Evolutionary conservation across 768 basidiomycete genomes (phyloP).

Genomic region (Galerina sulciceps): DNA sequence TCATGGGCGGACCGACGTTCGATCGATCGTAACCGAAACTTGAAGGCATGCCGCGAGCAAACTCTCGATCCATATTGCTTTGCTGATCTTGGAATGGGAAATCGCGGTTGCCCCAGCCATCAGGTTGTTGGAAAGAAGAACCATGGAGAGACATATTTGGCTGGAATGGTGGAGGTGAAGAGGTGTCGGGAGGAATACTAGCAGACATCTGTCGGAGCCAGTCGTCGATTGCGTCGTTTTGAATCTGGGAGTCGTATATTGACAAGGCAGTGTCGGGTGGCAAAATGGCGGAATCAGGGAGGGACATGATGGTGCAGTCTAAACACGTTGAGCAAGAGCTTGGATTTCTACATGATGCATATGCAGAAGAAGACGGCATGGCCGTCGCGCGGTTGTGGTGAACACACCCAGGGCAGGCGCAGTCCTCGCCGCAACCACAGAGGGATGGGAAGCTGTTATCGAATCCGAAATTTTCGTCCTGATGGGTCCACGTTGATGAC

Average conservation of each 20-base stretch:
- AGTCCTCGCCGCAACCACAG: constrained; percentile 68
- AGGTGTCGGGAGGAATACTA: constrained; percentile 11
- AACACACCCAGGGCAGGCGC: constrained; percentile 67
- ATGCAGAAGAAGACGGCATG: constrained; percentile 36
- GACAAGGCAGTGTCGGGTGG: constrained; percentile 45
- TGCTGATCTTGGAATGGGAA: constrained; percentile 14
- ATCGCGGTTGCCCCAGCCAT: constrained; percentile 1
- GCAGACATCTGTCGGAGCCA: constrained; percentile 61
- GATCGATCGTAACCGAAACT: constrained; percentile 12
- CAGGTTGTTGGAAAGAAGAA: constrained; percentile 10
- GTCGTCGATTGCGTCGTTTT: constrained; percentile 58
- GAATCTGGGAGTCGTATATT: constrained; percentile 39
- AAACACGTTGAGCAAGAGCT: constrained; percentile 51
- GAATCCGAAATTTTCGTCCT: constrained; percentile 18
- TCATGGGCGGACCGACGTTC: not conserved
- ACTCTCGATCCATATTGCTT: not conserved
- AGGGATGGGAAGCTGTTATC: constrained; percentile 42
- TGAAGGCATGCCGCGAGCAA: not conserved
- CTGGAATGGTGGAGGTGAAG: constrained; percentile 7
- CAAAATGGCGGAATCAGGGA: constrained; percentile 41
- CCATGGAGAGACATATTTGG: constrained; percentile 3
- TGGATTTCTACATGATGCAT: constrained; percentile 41
- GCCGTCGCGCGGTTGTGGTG: constrained; percentile 50
- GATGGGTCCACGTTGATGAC: constrained; percentile 23
- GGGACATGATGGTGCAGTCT: constrained; percentile 64